phyloP scores from a whole-genome alignment of 192 early-diverging fungal species.

The Gigaspora rosea region DNA sequence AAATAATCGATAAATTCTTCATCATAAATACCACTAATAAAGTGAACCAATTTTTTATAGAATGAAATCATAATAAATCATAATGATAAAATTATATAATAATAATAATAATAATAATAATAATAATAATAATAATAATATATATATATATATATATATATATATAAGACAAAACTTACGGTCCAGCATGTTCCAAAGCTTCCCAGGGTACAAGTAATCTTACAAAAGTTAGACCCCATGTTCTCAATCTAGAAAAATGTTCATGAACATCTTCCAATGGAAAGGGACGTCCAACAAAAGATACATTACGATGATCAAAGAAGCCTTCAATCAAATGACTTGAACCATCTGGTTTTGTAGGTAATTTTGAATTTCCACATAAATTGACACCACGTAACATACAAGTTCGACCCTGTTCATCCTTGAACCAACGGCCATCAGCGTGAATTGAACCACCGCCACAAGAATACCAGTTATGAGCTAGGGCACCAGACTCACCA shows the following conservation, averaged over 20 bases:
- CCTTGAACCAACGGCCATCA: slow-evolving; percentile 52
- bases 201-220: slow-evolving; percentile 83
- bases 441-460: slow-evolving; percentile 38
- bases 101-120: no score
- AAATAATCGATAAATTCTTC: slow-evolving; percentile 82
- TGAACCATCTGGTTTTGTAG: slow-evolving; percentile 66
- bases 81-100: not conserved
- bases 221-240: slow-evolving; percentile 84
- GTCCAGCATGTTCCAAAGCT: slow-evolving; percentile 74
- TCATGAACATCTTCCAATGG: slow-evolving; percentile 71
- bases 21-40: slow-evolving; percentile 71
- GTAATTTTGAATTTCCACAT: slow-evolving; percentile 77
- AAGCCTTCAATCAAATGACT: slow-evolving; percentile 65
- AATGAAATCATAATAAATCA: not conserved
- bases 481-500: slow-evolving; percentile 34
- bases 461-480: slow-evolving; percentile 45
- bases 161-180: slow-evolving; percentile 40
- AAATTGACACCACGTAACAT: slow-evolving; percentile 78
- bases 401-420: slow-evolving; percentile 57
- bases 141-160: not conserved
- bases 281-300: slow-evolving; percentile 79
- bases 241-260: slow-evolving; percentile 70
- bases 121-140: no score
- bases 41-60: not conserved
- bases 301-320: slow-evolving; percentile 72